phyloP scores from a whole-genome alignment of 2,329 filamentous ascomycete genomes.

The Gnomoniopsis smithogilvyi region DNA sequence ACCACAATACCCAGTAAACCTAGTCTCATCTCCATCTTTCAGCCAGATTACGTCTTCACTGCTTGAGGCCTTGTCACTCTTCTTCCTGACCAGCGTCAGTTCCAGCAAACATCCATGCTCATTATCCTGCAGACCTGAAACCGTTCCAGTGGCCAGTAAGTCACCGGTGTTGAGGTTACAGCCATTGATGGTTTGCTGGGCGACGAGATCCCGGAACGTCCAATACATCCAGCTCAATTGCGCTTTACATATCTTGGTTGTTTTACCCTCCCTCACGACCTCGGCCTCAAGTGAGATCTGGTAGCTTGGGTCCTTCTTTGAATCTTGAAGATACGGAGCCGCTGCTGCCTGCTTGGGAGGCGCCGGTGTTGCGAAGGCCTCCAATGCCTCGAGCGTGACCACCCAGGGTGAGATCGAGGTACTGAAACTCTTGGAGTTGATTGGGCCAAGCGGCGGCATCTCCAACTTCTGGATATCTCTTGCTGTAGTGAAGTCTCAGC shows the following conservation, averaged over 20 bases:
- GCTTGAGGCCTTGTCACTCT: slow-evolving; percentile 24
- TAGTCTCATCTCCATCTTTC: slow-evolving; percentile 37
- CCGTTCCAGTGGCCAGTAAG: slow-evolving; percentile 39
- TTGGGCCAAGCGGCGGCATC: slow-evolving; percentile 58
- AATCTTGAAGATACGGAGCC: slow-evolving; percentile 32
- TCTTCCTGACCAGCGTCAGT: slow-evolving; percentile 33
- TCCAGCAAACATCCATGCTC: slow-evolving; percentile 40
- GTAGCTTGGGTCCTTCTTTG: slow-evolving; percentile 31
- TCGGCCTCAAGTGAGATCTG: slow-evolving; percentile 29
- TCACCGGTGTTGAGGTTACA: slow-evolving; percentile 37
- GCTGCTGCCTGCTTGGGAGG: slow-evolving; percentile 22
- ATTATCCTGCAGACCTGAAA: slow-evolving; percentile 31
- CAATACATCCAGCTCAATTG: slow-evolving; percentile 34
- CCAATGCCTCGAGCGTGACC: slow-evolving; percentile 57
- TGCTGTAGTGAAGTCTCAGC: slow-evolving; percentile 29
- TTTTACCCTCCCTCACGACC: slow-evolving; percentile 21
- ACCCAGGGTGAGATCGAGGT: slow-evolving; percentile 62
- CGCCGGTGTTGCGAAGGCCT: slow-evolving; percentile 49
- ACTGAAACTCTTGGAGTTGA: slow-evolving; percentile 59
- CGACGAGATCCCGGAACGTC: slow-evolving; percentile 34
- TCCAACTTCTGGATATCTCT: slow-evolving; percentile 61
- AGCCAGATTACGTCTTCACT: slow-evolving; percentile 33
- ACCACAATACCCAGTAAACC: slow-evolving; percentile 36
- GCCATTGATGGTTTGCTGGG: slow-evolving; percentile 34
- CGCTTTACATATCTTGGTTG: slow-evolving; percentile 27